A percentile compares a stretch with the other conserved stretches of the same genome.
phyloP scores from a whole-genome alignment of 345 rosid species.

The Salix udensis region DNA sequence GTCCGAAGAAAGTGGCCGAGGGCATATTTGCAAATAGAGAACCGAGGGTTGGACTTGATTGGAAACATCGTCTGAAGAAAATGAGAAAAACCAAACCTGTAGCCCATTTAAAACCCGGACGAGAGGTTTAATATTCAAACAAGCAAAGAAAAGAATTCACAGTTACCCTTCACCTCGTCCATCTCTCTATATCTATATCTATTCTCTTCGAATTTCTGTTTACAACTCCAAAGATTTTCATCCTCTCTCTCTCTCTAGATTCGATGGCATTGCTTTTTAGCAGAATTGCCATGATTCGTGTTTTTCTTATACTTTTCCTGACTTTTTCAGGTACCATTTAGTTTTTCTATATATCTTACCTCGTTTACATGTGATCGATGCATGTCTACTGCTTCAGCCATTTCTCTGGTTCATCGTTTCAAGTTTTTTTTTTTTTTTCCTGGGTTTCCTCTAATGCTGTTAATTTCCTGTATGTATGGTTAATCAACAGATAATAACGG shows the following conservation, averaged over 20 bases:
- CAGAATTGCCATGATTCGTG: slow-evolving; percentile 25
- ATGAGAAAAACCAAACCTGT: not conserved
- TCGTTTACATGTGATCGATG: not conserved
- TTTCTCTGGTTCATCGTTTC: not conserved
- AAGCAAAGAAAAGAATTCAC: slow-evolving; percentile 55
- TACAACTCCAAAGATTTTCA: slow-evolving; percentile 22
- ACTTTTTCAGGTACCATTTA: slow-evolving; percentile 43
- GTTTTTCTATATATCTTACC: not conserved
- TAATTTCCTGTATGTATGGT: not conserved
- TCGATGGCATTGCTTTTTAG: slow-evolving; percentile 29
- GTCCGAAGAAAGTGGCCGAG: slow-evolving; percentile 51
- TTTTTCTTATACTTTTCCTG: slow-evolving; percentile 38
- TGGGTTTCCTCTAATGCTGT: not conserved
- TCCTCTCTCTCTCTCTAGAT: slow-evolving; percentile 10
- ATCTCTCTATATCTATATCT: slow-evolving; percentile 20
- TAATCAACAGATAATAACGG: slow-evolving; percentile 35
- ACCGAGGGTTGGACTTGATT: slow-evolving; percentile 10
- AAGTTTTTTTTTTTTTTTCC: not conserved
- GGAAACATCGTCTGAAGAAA: slow-evolving; percentile 16
- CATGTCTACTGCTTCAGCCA: not conserved
- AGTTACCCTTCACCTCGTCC: not conserved
- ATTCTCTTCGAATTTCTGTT: slow-evolving; percentile 18
- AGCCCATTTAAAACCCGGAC: slow-evolving; percentile 19
- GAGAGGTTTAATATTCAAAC: slow-evolving; percentile 30
- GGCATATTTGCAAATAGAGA: slow-evolving; percentile 21